Conservation (phyloP, 208 protist species). For the Phytomonas serpens region DNA sequence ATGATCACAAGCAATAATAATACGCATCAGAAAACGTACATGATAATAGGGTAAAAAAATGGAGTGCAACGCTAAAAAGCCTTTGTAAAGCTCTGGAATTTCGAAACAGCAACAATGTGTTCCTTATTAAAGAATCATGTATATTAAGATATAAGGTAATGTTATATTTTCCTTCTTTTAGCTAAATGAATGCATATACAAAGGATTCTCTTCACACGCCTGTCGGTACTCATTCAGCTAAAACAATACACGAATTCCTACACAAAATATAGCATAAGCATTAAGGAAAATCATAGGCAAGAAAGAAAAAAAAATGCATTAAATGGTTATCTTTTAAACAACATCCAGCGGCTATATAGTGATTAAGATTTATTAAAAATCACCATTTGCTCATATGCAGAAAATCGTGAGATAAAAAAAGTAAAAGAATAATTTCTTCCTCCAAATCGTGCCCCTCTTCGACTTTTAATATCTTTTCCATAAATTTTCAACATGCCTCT, state of each 20-base stretch:
- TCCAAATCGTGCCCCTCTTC: neutral
- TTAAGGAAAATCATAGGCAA: neutral
- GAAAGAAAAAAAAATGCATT: neutral
- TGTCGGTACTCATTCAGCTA: neutral
- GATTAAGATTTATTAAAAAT: neutral
- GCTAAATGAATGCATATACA: neutral
- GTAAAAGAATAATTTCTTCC: neutral
- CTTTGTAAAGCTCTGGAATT: neutral
- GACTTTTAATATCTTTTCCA: neutral
- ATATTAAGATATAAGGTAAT: neutral
- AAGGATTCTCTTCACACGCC: neutral
- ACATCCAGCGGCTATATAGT: neutral
- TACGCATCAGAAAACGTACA: neutral
- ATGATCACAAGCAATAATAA: neutral
- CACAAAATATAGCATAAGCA: neutral
- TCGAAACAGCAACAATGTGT: neutral
- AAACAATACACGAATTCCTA: neutral
- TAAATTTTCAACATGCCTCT: constrained; percentile 5
- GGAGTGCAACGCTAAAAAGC: no score
- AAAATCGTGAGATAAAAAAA: neutral
- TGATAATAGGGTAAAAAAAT: neutral
- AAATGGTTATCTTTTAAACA: neutral
- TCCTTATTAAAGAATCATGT: neutral
- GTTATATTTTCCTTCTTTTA: neutral
- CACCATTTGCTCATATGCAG: neutral